A percentile compares a stretch with the other conserved stretches of the same genome.
These are phyloP conservation scores for Cordyceps farinosa DNA, from an alignment of 2,329 filamentous ascomycete species.

Conservation along the genomic window DNA sequence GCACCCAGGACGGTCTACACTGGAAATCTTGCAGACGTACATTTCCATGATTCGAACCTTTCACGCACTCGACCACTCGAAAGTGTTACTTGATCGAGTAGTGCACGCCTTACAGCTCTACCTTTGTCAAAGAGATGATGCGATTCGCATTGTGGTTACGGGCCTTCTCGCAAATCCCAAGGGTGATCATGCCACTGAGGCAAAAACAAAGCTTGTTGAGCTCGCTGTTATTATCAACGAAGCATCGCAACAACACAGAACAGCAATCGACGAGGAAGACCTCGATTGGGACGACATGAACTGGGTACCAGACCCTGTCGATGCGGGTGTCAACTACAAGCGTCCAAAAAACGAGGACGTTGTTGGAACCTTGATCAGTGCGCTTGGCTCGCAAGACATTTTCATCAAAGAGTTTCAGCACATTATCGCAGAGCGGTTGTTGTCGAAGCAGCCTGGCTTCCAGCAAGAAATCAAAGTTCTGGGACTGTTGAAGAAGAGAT, in stretches of 20 bases:
- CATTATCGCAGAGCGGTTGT: constrained; percentile 79
- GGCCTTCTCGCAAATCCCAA: constrained; percentile 64
- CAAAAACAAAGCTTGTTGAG: constrained; percentile 57
- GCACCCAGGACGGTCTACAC: constrained; percentile 71
- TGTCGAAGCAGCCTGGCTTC: constrained; percentile 64
- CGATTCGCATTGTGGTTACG: constrained; percentile 71
- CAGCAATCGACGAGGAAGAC: constrained; percentile 60
- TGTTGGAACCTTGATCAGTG: constrained; percentile 81
- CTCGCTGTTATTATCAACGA: constrained; percentile 64
- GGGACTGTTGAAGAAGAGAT: constrained; percentile 80
- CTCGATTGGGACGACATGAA: constrained; percentile 89
- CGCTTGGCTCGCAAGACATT: constrained; percentile 83
- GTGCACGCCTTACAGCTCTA: constrained; percentile 72
- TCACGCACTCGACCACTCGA: constrained; percentile 70
- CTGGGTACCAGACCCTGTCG: constrained; percentile 89
- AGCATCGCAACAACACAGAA: constrained; percentile 50
- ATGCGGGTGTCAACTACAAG: constrained; percentile 89
- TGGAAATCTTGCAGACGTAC: constrained; percentile 73
- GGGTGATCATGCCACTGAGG: constrained; percentile 45
- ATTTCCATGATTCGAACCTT: constrained; percentile 77
- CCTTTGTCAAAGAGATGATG: constrained; percentile 71
- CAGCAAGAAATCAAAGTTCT: constrained; percentile 79
- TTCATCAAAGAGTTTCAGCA: constrained; percentile 94
- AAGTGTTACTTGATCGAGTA: constrained; percentile 72
- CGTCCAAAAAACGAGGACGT: constrained; percentile 86